Conservation (phyloP, 352 stramenopile genomes). For the Phytophthora gonapodyides region DNA sequence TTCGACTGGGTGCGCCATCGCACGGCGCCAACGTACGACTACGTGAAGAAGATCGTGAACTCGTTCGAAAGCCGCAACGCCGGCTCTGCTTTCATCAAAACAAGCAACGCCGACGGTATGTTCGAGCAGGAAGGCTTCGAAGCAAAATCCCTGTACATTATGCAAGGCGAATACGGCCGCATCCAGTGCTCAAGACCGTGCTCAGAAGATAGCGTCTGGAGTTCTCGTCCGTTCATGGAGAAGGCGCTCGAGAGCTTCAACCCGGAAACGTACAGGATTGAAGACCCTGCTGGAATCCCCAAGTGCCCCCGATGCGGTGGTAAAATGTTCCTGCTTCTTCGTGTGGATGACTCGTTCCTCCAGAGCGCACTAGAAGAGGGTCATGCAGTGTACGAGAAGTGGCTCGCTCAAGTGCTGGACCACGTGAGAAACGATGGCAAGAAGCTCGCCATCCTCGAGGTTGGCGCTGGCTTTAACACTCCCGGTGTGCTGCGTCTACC, state of each 20-base stretch:
- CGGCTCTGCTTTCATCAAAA: slow-evolving; percentile 65
- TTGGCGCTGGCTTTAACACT: slow-evolving; percentile 78
- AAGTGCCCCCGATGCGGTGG: slow-evolving; percentile 58
- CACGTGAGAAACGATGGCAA: slow-evolving; percentile 43
- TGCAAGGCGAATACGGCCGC: slow-evolving; percentile 68
- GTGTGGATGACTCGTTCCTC: slow-evolving; percentile 55
- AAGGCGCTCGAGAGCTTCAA: slow-evolving; percentile 56
- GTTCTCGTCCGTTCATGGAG: slow-evolving; percentile 58
- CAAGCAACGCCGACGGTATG: slow-evolving; percentile 73
- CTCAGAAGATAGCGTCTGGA: slow-evolving; percentile 51
- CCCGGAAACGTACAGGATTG: slow-evolving; percentile 55
- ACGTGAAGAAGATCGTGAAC: slow-evolving; percentile 52
- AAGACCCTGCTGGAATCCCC: slow-evolving; percentile 52
- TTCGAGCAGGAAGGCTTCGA: slow-evolving; percentile 76
- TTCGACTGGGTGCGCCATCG: slow-evolving; percentile 56
- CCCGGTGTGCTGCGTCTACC: slow-evolving; percentile 61
- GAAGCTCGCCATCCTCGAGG: slow-evolving; percentile 72
- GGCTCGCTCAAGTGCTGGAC: slow-evolving; percentile 37
- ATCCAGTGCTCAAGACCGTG: slow-evolving; percentile 62
- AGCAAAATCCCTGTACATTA: slow-evolving; percentile 52
- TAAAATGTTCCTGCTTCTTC: slow-evolving; percentile 54
- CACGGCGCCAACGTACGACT: slow-evolving; percentile 56
- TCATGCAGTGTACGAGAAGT: slow-evolving; percentile 45
- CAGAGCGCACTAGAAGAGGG: slow-evolving; percentile 46
- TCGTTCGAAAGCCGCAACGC: slow-evolving; percentile 32